These are phyloP conservation scores for Barnettozyma hawaiiensis DNA, from an alignment of 1,139 yeast genomes.

Conservation along the genomic window DNA sequence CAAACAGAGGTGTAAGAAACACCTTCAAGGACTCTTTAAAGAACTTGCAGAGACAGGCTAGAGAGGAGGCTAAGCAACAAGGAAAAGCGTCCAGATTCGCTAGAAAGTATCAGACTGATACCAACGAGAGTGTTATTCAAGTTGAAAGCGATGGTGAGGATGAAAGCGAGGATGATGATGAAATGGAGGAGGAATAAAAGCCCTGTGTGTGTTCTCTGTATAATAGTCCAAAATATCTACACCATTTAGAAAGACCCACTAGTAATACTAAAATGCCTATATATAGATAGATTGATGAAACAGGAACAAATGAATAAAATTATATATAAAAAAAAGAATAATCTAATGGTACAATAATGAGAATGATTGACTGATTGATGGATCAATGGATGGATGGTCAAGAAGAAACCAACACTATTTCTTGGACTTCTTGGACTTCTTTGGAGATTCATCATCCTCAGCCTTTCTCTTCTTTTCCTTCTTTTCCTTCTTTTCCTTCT, in stretches of 20 bases:
- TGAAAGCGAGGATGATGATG: slow-evolving; percentile 43
- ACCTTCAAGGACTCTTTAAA: slow-evolving; percentile 57
- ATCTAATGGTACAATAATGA: slow-evolving; percentile 5
- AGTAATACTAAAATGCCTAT: slow-evolving; percentile 9
- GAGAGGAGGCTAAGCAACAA: slow-evolving; percentile 44
- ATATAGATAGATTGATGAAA: neutral
- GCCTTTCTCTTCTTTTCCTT: slow-evolving; percentile 42
- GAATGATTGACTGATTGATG: too few relatives aligned
- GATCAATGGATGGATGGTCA: too few relatives aligned
- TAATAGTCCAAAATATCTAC: neutral
- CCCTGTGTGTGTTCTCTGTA: neutral
- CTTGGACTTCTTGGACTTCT: slow-evolving; percentile 43
- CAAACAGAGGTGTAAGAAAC: slow-evolving; percentile 71
- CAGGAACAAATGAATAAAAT: neutral
- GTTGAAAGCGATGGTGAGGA: slow-evolving; percentile 56
- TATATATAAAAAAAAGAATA: too few relatives aligned
- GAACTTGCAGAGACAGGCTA: slow-evolving; percentile 50
- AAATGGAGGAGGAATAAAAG: slow-evolving; percentile 3
- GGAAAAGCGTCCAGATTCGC: slow-evolving; percentile 71
- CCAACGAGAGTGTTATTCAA: slow-evolving; percentile 51
- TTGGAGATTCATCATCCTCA: slow-evolving; percentile 37
- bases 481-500: slow-evolving; percentile 46
- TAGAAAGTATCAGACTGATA: slow-evolving; percentile 48
- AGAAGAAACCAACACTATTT: slow-evolving; percentile 8
- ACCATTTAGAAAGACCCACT: neutral